Percentiles rank a stretch among this genome's conserved stretches.
Conservation (phyloP, 2,329 filamentous ascomycete genomes). For the Colletotrichum somersetense region DNA sequence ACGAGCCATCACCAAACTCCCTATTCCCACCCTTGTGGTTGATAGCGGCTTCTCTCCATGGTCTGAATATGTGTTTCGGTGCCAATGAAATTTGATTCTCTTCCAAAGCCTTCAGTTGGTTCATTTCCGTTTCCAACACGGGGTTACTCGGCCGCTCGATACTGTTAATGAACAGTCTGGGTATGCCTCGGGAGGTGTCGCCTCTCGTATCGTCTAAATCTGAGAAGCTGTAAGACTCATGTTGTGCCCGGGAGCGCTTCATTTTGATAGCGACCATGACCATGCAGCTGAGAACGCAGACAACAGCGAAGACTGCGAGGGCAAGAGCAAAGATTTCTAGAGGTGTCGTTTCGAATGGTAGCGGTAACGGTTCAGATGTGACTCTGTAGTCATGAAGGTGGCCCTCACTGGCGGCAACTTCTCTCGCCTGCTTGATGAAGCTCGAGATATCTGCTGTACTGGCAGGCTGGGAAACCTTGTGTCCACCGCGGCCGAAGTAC, state of each 20-base stretch:
- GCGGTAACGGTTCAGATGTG: neutral
- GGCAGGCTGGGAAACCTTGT: neutral
- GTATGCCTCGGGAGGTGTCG: neutral
- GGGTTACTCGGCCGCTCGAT: conserved; percentile 48
- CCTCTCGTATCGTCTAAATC: neutral
- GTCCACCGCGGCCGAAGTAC: neutral
- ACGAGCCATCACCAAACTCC: conserved; percentile 31
- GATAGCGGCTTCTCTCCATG: neutral
- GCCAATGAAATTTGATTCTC: conserved; percentile 39
- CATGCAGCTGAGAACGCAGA: conserved; percentile 49
- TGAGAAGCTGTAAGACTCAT: conserved; percentile 42
- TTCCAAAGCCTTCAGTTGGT: conserved; percentile 44
- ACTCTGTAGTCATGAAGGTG: neutral
- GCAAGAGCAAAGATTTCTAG: conserved; percentile 53
- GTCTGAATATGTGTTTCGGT: conserved; percentile 13
- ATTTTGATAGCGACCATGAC: conserved; percentile 45
- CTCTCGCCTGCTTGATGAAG: conserved; percentile 3
- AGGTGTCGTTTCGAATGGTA: conserved; percentile 45
- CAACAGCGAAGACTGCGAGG: conserved; percentile 50
- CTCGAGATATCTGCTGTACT: conserved; percentile 6
- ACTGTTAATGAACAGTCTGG: conserved; percentile 44
- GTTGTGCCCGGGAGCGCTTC: conserved; percentile 8
- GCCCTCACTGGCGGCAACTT: neutral
- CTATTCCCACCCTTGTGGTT: neutral
- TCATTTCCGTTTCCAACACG: conserved; percentile 45